Base-by-base conservation (phyloP, 2,329 filamentous ascomycete species). In the Cordyceps cateniannulata region DNA sequence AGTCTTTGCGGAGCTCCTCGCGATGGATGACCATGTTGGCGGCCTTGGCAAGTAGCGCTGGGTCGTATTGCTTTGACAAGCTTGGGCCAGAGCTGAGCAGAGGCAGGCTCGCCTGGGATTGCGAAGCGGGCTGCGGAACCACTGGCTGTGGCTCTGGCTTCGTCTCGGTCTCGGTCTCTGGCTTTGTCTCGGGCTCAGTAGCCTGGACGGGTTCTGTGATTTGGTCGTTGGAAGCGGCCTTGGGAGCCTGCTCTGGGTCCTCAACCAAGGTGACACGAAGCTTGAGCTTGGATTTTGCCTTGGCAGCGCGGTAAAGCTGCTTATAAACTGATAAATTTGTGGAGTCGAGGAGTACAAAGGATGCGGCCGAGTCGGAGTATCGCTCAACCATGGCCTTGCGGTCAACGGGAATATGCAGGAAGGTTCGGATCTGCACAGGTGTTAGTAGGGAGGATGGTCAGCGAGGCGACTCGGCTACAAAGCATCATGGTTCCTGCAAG, bases 261-360 rank as follows among this genome's bases (percentile, higher is more conserved):
- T 73, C 67, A 57, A 76, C 71, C 38, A 81, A 69, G 18, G 84
- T 87, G 42, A 90, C 88, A 66, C 86, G 90, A 62, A 99, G 84
- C 75, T 95, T 93, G 67, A 99, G 87, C 86, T 98, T 99, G 66
- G 93, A 86, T 82, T 99, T 99, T 42, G 95, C 95, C 80, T 97
- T 99, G 65, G 95, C 95, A 66, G 95, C 95, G 69, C 95, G 89
- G 73, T 95, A 93, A 47, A 99, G 87, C 73, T 97, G 95, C 81
- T 97, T 98, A 82, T 96, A 99, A 69, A 96, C 90, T 50, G 90
- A 81, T 9, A 84, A 77, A 70, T 96, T 96, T 71, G 81, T 80
- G 64, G 85, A 80, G 73, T 96, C 89, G 63, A 99, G 87, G 49
- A 84, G 81, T 66, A 98, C 84, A 75, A 89, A 98, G 65, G 86